Evolutionary conservation across 352 stramenopile species (phyloP).

Genomic region (Globisporangium camurandrum): DNA sequence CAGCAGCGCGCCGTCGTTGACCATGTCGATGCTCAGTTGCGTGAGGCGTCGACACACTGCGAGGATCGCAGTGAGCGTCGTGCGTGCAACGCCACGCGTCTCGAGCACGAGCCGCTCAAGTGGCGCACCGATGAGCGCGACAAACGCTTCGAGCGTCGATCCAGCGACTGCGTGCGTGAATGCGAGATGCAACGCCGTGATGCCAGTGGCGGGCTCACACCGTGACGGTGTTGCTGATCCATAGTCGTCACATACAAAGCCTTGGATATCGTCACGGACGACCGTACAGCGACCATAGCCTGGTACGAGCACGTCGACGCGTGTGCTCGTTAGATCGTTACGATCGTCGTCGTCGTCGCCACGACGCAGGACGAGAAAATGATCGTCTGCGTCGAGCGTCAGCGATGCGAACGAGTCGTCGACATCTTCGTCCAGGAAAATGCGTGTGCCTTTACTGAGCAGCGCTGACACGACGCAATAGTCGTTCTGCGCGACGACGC

Average conservation of each 20-base stretch:
- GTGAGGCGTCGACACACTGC: neutral
- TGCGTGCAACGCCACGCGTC: neutral
- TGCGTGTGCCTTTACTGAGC: constrained; percentile 7
- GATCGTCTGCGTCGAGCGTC: constrained; percentile 6
- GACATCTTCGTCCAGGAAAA: constrained; percentile 8
- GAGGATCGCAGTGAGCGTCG: constrained; percentile 1
- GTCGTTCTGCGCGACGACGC: no score
- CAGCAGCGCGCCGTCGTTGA: constrained; percentile 3
- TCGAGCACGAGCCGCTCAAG: constrained; percentile 7
- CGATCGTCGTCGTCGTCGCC: no score
- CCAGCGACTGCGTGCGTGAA: constrained; percentile 4
- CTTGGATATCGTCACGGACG: constrained; percentile 6
- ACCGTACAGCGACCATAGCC: no score
- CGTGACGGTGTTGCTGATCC: neutral
- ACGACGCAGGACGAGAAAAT: constrained; percentile 19
- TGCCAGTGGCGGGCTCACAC: neutral
- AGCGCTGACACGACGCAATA: constrained; percentile 9
- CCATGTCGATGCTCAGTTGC: constrained; percentile 8
- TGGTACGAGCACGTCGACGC: constrained; percentile 13
- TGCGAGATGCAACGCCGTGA: constrained; percentile 5
- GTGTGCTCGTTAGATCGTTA: constrained; percentile 2
- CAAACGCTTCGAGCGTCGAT: constrained; percentile 7
- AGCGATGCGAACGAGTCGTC: neutral
- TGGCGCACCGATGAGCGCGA: constrained; percentile 6
- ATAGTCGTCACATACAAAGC: constrained; percentile 5